Evolutionary conservation across 805 yeast species (phyloP), one percentile per base, ranked within the genome.

Genomic region (Saccharomycopsis vini): DNA sequence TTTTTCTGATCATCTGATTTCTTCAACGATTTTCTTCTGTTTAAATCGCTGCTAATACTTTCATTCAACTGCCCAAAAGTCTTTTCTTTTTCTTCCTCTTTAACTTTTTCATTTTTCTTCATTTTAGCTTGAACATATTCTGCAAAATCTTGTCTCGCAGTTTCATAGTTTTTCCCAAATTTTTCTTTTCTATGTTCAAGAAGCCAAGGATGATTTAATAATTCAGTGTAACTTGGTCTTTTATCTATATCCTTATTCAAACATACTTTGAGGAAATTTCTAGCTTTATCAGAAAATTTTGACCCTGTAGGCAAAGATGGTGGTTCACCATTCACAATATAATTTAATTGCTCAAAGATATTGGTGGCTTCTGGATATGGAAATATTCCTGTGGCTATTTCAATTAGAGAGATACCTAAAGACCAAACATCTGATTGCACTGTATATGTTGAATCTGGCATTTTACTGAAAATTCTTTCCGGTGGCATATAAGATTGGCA

Each of bases 401-500:
- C 98, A 40, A 92, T 61, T 18, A 90, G 73, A 16, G 89, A 76
- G 45, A 90, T 68, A 0, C 97, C 98, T 36, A 90, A 63, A 0
- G 96, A 87, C 98, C 98, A 90, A 49, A 90, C 77, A 62, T 90
- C 98, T 7, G 95, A 81, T 57, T 90, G 97, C 3, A 88, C 95
- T 1, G 96, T 79, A 62, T 90, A 90, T 0, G 92, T 77, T 6
- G 75, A 69, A 52, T 78, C 89, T 1, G 88, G 30, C 13, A 67
- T 78, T 49, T 72, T 55, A 0, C 84, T 75, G 56, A 80, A 79
- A 54, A 92, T 92, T 57, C 98, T 74, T 60, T 90, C 98, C 1
- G 98, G 98, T 1, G 97, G 97, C 97, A 92, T 92, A 62, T 90
- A 90, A 1, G 95, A 83, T 63, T 92, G 98, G 63, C 98, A 90